Evolutionary conservation across 371 early-diverging fungal genomes (phyloP).

Genomic region (Chytridium lagenaria): DNA sequence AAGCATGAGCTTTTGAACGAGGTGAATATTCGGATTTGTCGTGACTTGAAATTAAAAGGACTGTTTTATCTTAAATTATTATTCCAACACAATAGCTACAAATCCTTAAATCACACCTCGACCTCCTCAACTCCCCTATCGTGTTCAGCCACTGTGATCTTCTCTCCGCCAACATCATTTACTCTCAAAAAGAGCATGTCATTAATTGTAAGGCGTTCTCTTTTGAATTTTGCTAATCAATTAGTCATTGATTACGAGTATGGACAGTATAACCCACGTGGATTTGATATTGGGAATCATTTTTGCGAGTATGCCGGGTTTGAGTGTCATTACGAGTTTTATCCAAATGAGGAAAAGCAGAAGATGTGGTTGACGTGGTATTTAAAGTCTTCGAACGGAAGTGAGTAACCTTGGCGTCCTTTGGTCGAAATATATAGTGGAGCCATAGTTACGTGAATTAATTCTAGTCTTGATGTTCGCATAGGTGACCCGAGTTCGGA

Average conservation of each 20-base stretch:
- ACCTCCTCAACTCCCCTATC: constrained; percentile 72
- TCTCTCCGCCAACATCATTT: constrained; percentile 87
- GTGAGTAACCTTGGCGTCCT: too few species aligned
- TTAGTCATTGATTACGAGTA: constrained; percentile 96
- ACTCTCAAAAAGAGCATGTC: constrained; percentile 65
- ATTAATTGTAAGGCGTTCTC: constrained; percentile 35
- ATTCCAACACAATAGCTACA: constrained; percentile 56
- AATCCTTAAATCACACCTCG: constrained; percentile 62
- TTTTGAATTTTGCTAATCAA: constrained; percentile 40
- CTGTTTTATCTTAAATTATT: too few species aligned
- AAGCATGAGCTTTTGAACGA: too few species aligned
- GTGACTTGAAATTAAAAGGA: too few species aligned
- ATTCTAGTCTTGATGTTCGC: too few species aligned
- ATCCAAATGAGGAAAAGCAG: constrained; percentile 77
- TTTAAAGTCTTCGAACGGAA: constrained; percentile 25
- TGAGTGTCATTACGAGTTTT: constrained; percentile 89
- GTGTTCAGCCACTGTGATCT: constrained; percentile 94
- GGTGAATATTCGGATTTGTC: too few species aligned
- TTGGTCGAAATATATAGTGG: too few species aligned
- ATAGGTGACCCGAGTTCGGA: constrained; percentile 42
- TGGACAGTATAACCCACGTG: constrained; percentile 81
- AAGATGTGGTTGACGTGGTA: constrained; percentile 72
- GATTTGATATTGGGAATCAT: constrained; percentile 95
- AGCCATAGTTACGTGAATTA: too few species aligned
- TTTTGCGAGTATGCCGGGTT: constrained; percentile 93